Conservation (phyloP, 306 rosid species). For the Parietaria judaica region DNA sequence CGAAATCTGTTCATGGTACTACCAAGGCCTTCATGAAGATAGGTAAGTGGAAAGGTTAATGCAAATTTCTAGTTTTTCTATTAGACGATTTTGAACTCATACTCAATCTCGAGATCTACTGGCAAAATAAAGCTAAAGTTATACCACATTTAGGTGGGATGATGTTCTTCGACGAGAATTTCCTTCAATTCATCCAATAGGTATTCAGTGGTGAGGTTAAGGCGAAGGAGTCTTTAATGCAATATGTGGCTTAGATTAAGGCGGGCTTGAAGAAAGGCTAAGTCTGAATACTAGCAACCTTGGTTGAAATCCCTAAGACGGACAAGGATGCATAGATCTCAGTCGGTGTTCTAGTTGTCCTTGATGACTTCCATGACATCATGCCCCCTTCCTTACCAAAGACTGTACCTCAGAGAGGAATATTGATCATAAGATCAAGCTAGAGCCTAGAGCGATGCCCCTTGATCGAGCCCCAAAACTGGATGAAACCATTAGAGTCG, state of each 20-base stretch:
- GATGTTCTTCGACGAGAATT: neutral
- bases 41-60: neutral
- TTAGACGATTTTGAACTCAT: constrained; percentile 1
- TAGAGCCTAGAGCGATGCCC: neutral
- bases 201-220: no score
- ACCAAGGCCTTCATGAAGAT: rapidly evolving
- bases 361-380: neutral
- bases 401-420: neutral
- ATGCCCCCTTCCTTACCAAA: neutral
- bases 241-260: neutral
- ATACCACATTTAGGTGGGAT: neutral
- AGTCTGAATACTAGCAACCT: neutral
- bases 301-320: neutral
- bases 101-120: neutral
- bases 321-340: neutral
- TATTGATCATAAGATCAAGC: neutral
- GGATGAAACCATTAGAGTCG: neutral
- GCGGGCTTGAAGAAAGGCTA: neutral
- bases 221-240: neutral
- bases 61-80: neutral
- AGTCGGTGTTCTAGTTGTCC: neutral
- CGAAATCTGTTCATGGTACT: neutral
- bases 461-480: neutral
- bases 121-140: neutral
- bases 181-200: neutral